These are phyloP conservation scores for Melampsora americana DNA, from an alignment of 1,284 basidiomycete genomes.

Conservation along the genomic window DNA sequence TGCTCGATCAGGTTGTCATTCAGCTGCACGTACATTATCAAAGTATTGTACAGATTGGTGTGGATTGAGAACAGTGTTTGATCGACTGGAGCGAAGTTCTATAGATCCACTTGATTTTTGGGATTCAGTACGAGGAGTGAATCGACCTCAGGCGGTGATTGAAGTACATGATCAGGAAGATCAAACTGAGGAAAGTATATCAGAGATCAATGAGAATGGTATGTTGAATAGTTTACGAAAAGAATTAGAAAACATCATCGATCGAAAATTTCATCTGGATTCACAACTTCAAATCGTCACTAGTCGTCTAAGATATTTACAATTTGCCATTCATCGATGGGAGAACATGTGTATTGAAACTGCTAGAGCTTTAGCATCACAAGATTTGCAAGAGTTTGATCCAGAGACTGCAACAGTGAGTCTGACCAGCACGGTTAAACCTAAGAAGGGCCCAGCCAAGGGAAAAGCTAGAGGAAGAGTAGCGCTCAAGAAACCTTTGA, in stretches of 20 bases:
- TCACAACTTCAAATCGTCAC: conserved; percentile 18
- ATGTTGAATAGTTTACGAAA: not conserved
- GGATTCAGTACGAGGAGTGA: conserved; percentile 31
- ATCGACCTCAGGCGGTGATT: conserved; percentile 49
- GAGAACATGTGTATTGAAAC: conserved; percentile 41
- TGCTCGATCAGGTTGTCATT: conserved; percentile 23
- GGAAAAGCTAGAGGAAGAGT: conserved; percentile 35
- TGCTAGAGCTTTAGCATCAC: conserved; percentile 28
- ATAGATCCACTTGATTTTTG: conserved; percentile 28
- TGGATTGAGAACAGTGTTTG: conserved; percentile 18
- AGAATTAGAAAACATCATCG: conserved; percentile 12
- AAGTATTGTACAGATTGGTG: conserved; percentile 43
- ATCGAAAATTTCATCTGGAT: conserved; percentile 17
- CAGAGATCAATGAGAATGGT: not conserved
- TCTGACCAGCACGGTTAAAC: not conserved
- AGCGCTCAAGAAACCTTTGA: conserved; percentile 16
- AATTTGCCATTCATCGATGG: conserved; percentile 34
- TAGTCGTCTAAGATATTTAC: conserved; percentile 20
- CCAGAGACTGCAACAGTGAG: not conserved
- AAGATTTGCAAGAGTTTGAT: conserved; percentile 20
- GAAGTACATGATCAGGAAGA: conserved; percentile 13
- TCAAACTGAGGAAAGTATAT: not conserved
- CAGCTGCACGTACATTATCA: conserved; percentile 24
- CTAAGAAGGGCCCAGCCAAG: conserved; percentile 9
- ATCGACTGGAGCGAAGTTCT: conserved; percentile 14